A percentile compares a stretch with the other conserved stretches of the same genome.
These are phyloP conservation scores for Lactarius hatsudake DNA, from an alignment of 768 basidiomycete species.

Conservation along the genomic window DNA sequence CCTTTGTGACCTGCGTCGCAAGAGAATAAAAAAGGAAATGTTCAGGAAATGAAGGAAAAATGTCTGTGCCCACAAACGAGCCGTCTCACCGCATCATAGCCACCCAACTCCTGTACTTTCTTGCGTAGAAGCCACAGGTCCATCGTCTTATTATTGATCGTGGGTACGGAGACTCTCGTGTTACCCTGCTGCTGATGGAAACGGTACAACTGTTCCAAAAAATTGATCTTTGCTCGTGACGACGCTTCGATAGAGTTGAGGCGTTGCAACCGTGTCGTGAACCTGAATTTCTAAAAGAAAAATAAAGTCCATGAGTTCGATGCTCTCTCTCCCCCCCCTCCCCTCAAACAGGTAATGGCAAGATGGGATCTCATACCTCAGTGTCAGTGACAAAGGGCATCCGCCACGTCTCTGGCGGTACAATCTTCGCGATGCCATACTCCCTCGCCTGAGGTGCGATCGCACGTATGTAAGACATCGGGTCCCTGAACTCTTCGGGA, in stretches of 20 bases:
- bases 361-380: constrained; percentile 53
- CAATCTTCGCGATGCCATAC: constrained; percentile 93
- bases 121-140: constrained; percentile 93
- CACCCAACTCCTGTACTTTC: constrained; percentile 87
- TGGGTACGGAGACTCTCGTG: constrained; percentile 85
- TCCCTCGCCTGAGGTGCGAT: constrained; percentile 67
- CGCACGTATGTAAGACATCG: constrained; percentile 87
- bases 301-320: constrained; percentile 24
- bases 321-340: constrained; percentile 30
- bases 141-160: constrained; percentile 87
- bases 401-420: constrained; percentile 90
- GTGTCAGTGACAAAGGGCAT: constrained; percentile 96
- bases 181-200: constrained; percentile 97
- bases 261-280: constrained; percentile 92
- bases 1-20: constrained; percentile 66
- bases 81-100: constrained; percentile 73
- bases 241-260: constrained; percentile 97
- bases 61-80: neutral
- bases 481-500: constrained; percentile 89
- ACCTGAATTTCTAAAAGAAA: constrained; percentile 72
- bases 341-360: constrained; percentile 16
- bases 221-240: constrained; percentile 94
- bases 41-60: neutral
- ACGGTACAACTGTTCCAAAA: constrained; percentile 93
- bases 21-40: neutral